Percentiles rank a stretch among this genome's conserved stretches.
phyloP scores from a whole-genome alignment of 164 flowering plant genomes.

The Sedum album region DNA sequence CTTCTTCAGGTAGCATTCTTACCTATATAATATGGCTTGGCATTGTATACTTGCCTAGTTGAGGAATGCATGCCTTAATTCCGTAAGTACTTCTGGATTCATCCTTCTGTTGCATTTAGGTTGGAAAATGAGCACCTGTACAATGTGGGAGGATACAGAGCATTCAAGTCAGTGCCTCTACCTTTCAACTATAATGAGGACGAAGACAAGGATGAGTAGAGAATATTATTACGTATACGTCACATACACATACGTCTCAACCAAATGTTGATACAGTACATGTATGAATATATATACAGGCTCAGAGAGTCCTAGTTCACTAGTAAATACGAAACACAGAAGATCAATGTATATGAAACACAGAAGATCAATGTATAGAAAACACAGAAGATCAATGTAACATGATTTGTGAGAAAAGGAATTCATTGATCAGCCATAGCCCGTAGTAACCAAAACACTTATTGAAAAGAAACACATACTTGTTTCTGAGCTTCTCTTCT shows the following conservation, averaged over 20 bases:
- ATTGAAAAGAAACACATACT: too few species aligned
- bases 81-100: neutral
- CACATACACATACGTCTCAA: neutral
- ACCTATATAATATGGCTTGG: neutral
- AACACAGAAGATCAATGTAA: neutral
- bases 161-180: conserved; percentile 42
- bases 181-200: conserved; percentile 42
- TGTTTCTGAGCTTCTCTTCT: too few species aligned
- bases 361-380: neutral
- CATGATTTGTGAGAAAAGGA: too few species aligned
- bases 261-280: neutral
- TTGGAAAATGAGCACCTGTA: conserved; percentile 52
- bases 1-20: conserved; percentile 53
- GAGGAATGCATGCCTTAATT: neutral
- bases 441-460: too few species aligned
- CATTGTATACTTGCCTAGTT: neutral
- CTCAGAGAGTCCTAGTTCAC: neutral
- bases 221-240: neutral
- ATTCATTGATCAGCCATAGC: too few species aligned
- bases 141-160: conserved; percentile 42
- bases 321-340: neutral
- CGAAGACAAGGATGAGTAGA: conserved; percentile 22
- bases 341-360: neutral
- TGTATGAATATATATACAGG: neutral
- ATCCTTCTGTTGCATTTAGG: conserved; percentile 14